Conservation (phyloP, 129 eudicot genomes). For the Ambrosia trifida region DNA sequence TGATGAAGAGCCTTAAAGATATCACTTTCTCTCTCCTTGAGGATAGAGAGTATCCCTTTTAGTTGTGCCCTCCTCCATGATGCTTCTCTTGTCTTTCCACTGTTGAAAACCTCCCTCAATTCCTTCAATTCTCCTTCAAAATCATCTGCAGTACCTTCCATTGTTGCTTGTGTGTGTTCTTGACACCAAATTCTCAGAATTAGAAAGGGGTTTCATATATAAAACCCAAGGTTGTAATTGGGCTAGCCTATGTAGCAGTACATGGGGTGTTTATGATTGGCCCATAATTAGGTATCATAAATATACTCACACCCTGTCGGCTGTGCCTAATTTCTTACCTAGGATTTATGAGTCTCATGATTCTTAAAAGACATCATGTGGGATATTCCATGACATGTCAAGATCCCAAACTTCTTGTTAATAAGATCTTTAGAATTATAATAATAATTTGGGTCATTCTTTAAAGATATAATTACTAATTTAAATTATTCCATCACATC, state of each 20-base stretch:
- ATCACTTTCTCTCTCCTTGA: constrained; percentile 60
- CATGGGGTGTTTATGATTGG: not conserved
- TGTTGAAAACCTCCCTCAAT: constrained; percentile 52
- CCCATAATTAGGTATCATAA: constrained; percentile 20
- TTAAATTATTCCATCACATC: not conserved
- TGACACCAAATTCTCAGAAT: not conserved
- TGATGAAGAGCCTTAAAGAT: constrained; percentile 62
- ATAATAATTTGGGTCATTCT: too few species aligned
- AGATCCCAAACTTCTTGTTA: too few species aligned
- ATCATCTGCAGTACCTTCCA: constrained; percentile 35
- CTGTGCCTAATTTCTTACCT: too few species aligned
- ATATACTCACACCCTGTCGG: constrained; percentile 5
- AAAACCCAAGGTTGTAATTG: not conserved
- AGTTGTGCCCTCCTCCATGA: constrained; percentile 80
- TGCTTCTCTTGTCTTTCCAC: constrained; percentile 69
- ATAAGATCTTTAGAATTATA: too few species aligned
- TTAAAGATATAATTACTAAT: too few species aligned
- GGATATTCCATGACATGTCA: too few species aligned
- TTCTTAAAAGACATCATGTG: too few species aligned
- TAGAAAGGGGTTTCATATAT: not conserved
- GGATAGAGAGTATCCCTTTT: constrained; percentile 44
- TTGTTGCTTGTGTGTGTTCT: constrained; percentile 14
- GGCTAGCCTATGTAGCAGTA: constrained; percentile 17
- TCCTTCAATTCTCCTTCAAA: constrained; percentile 50
- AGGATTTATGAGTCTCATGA: too few species aligned